phyloP scores from a whole-genome alignment of 305 asterid genomes.

The Solanum hybrid region DNA sequence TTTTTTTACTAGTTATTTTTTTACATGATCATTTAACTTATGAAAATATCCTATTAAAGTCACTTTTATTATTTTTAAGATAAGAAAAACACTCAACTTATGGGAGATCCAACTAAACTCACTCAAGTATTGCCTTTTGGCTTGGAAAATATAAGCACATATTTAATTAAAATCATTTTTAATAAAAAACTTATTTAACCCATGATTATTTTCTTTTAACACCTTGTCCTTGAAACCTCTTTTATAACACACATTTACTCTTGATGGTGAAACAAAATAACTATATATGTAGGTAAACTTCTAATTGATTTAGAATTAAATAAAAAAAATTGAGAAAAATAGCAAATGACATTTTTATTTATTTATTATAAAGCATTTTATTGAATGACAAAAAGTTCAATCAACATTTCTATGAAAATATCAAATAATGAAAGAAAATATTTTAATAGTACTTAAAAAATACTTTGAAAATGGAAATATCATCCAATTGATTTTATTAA shows the following conservation, averaged over 20 bases:
- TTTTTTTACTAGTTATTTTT: not conserved
- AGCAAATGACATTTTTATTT: not conserved
- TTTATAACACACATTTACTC: not conserved
- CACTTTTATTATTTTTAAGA: not conserved
- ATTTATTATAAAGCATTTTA: not conserved
- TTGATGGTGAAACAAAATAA: not conserved
- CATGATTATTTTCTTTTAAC: not conserved
- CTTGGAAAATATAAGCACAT: not conserved
- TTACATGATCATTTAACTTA: not conserved
- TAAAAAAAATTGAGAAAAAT: too few species aligned
- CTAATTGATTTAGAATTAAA: not conserved
- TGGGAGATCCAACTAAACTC: not conserved
- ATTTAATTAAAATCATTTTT: not conserved
- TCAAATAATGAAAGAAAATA: not conserved
- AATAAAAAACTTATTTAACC: not conserved
- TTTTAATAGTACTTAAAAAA: not conserved
- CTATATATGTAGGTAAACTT: not conserved
- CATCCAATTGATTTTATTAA: not conserved
- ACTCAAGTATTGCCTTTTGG: not conserved
- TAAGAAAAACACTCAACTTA: not conserved
- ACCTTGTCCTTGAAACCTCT: not conserved
- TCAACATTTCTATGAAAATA: not conserved
- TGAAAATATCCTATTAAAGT: not conserved
- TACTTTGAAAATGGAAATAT: not conserved
- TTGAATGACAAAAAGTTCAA: not conserved